Evolutionary conservation across 352 stramenopile species (phyloP), one percentile per base, ranked within the genome.

Genomic region (Globisporangium nagaii): DNA sequence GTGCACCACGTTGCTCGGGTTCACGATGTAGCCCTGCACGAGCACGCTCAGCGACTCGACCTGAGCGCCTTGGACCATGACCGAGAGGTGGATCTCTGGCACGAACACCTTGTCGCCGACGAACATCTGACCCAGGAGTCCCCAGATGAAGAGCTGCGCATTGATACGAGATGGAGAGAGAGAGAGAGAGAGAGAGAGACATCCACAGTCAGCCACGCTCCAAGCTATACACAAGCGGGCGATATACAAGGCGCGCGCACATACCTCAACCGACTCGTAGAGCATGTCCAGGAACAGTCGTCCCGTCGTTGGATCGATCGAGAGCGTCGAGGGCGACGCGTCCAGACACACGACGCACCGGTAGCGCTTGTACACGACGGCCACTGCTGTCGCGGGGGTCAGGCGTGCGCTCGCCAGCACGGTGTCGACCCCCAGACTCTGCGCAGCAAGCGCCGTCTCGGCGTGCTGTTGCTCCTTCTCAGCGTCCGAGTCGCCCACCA

Each of bases 321-420:
- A 88, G 22, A 91, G 63, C 22, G 83, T 82, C 30, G 84, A 96
- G 13, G 84, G 86, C 31, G 82, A 94, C 25, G 79, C 81, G 56
- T 96, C 86, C 19, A 96, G 70, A 63, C 80, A 94, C 31, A 96
- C 53, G 5, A 90, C 82, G 39, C 84, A 90, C 47, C 84, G 82
- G 45, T 94, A 96, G 40, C 79, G 76, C 17, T 71, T 63, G 64
- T 91, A 94, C 27, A 92, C 62, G 36, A 83, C 65, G n/a, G 52
- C 39, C 17, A 94, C 72, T 36, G 66, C 49, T 0, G 73, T 83
- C 50, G 68, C 60, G 35, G 76, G 60, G 11, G 76, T 78, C 45
- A 92, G 43, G 0, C 65, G 61, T 55, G 71, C 68, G 10, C 53
- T 20, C 3, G 25, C 48, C 22, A 75, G 57, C n/a, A 56, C 43